phyloP scores from a whole-genome alignment of 192 early-diverging fungal species.

The Geranomyces michiganensis region DNA sequence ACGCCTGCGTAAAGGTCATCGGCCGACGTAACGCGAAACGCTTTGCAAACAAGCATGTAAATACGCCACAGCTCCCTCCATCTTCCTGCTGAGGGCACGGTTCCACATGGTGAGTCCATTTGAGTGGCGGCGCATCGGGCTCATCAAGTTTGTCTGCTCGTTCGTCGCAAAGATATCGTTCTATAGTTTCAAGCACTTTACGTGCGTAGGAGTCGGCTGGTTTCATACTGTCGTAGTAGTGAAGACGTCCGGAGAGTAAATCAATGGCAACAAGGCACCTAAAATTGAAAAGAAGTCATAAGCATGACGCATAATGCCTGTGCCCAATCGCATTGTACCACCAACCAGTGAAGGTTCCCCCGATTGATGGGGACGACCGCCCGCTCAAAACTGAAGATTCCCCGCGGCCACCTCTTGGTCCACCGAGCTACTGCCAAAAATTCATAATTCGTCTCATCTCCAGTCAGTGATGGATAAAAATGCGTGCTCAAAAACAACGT shows the following conservation, averaged over 20 bases:
- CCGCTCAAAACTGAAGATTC: constrained; percentile 32
- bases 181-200: constrained; percentile 22
- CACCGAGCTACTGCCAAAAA: constrained; percentile 31
- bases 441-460: constrained; percentile 15
- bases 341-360: constrained; percentile 42
- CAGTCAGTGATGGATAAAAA: constrained; percentile 33
- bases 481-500: constrained; percentile 38
- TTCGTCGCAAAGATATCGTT: constrained; percentile 2
- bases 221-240: constrained; percentile 33
- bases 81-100: constrained; percentile 23
- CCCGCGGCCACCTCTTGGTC: constrained; percentile 27
- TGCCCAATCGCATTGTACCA: neutral
- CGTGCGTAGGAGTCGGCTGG: constrained; percentile 12
- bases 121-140: neutral
- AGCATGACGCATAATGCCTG: too few relatives aligned
- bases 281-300: neutral
- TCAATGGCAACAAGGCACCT: constrained; percentile 34
- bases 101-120: too few relatives aligned
- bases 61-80: constrained; percentile 45
- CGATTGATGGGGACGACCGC: constrained; percentile 41
- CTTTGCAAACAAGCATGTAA: constrained; percentile 35
- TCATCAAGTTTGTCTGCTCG: neutral
- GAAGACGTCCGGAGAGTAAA: constrained; percentile 1
- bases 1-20: neutral
- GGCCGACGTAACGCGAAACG: constrained; percentile 9